Evolutionary conservation across 768 basidiomycete genomes (phyloP).

Genomic region (Fomitopsis pulvina): DNA sequence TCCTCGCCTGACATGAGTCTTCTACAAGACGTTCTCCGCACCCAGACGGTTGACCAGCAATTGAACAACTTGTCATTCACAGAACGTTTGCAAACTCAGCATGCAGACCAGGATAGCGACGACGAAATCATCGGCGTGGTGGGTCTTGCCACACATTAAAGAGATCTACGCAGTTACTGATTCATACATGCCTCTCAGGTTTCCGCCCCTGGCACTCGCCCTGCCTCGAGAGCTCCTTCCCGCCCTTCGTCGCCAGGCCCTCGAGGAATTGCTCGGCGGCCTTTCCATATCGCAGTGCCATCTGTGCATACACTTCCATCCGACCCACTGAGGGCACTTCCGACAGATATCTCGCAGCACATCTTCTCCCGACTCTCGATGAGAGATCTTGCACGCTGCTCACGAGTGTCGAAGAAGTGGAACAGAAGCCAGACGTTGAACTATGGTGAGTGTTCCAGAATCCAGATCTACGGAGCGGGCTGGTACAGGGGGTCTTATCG

Average conservation of each 20-base stretch:
- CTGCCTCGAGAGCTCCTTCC: slow-evolving; percentile 33
- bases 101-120: slow-evolving; percentile 45
- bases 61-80: neutral
- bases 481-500: neutral
- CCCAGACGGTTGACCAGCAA: slow-evolving; percentile 32
- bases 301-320: slow-evolving; percentile 19
- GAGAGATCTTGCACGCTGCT: slow-evolving; percentile 66
- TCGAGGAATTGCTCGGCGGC: slow-evolving; percentile 19
- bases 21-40: slow-evolving; percentile 63
- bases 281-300: slow-evolving; percentile 34
- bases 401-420: slow-evolving; percentile 84
- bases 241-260: slow-evolving; percentile 49
- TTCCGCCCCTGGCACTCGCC: slow-evolving; percentile 57
- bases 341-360: slow-evolving; percentile 75
- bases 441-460: slow-evolving; percentile 59
- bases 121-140: slow-evolving; percentile 73
- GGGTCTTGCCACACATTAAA: slow-evolving; percentile 22
- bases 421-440: slow-evolving; percentile 84
- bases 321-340: slow-evolving; percentile 67
- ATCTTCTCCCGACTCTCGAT: slow-evolving; percentile 63
- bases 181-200: slow-evolving; percentile 32
- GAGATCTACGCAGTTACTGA: neutral
- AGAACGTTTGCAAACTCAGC: slow-evolving; percentile 6
- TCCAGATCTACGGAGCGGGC: neutral
- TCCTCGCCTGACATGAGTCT: slow-evolving; percentile 39